Conservation (phyloP, 495 filamentous ascomycete species). For the Annulohypoxylon nitens region DNA sequence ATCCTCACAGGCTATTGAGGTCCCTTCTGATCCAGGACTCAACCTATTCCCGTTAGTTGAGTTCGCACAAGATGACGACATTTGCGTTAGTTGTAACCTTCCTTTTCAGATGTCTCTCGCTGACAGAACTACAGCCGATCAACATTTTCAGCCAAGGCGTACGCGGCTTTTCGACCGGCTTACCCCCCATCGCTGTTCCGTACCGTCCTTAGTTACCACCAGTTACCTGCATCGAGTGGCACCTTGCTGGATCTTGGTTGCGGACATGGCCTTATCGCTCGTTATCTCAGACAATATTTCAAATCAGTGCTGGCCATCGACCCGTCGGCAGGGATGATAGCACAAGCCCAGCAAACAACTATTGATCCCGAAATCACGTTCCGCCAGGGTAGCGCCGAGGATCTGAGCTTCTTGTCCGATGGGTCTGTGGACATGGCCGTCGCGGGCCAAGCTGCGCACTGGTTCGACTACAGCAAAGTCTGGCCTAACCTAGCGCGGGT, state of each 20-base stretch:
- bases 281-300: constrained; percentile 66
- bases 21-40: constrained; percentile 21
- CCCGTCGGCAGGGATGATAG: constrained; percentile 70
- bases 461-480: constrained; percentile 68
- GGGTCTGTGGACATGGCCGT: constrained; percentile 67
- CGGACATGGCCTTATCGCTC: constrained; percentile 70
- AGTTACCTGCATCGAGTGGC: constrained; percentile 38
- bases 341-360: constrained; percentile 63
- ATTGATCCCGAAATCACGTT: constrained; percentile 61
- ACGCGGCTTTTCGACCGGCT: constrained; percentile 73
- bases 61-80: constrained; percentile 57
- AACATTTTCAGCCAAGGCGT: constrained; percentile 67
- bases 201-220: constrained; percentile 68
- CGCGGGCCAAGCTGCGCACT: constrained; percentile 74
- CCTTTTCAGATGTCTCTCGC: constrained; percentile 49
- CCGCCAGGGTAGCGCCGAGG: constrained; percentile 62
- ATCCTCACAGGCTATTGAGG: constrained; percentile 1
- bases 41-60: constrained; percentile 36
- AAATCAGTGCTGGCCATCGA: constrained; percentile 65
- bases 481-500: constrained; percentile 69
- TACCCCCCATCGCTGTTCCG: constrained; percentile 70
- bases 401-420: constrained; percentile 62
- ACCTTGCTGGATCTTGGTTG: constrained; percentile 71
- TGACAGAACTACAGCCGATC: constrained; percentile 54
- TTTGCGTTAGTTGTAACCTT: constrained; percentile 57